These are phyloP conservation scores for Astragalus membranaceus DNA, from an alignment of 306 rosid genomes.

Conservation along the genomic window DNA sequence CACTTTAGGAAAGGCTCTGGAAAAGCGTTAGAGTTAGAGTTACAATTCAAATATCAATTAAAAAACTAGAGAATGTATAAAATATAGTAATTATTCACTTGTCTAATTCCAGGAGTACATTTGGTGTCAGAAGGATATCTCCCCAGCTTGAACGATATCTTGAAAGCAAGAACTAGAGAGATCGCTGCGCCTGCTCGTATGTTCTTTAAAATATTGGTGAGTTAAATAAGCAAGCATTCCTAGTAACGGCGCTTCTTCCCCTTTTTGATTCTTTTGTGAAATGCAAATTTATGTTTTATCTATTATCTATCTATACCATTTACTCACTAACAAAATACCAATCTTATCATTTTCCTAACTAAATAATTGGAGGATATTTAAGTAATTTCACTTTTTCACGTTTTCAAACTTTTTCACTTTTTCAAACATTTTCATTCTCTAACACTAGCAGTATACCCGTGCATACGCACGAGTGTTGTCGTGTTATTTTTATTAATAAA, in stretches of 20 bases:
- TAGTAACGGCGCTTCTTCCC: background rate
- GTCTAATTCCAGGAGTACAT: constrained; percentile 44
- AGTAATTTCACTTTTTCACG: too few relatives aligned
- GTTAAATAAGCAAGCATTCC: background rate
- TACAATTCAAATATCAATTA: background rate
- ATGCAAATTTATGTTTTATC: background rate
- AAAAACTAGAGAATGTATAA: too few relatives aligned
- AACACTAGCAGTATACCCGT: too few relatives aligned
- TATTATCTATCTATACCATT: too few relatives aligned
- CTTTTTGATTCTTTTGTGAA: background rate
- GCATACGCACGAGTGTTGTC: too few relatives aligned
- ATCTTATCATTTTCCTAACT: too few relatives aligned
- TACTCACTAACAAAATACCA: too few relatives aligned
- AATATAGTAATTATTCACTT: background rate
- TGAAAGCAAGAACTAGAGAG: constrained; percentile 69
- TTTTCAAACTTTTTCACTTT: too few relatives aligned
- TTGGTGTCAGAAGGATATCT: too few relatives aligned
- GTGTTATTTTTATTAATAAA: too few relatives aligned
- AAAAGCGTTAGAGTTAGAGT: background rate
- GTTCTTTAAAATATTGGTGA: constrained; percentile 85
- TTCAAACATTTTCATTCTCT: too few relatives aligned
- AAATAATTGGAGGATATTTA: too few relatives aligned
- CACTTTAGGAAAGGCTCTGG: background rate
- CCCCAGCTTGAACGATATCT: constrained; percentile 59
- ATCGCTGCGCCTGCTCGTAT: constrained; percentile 71